Conservation (phyloP, 2,329 filamentous ascomycete genomes). For the Tricladium varicosporioides region DNA sequence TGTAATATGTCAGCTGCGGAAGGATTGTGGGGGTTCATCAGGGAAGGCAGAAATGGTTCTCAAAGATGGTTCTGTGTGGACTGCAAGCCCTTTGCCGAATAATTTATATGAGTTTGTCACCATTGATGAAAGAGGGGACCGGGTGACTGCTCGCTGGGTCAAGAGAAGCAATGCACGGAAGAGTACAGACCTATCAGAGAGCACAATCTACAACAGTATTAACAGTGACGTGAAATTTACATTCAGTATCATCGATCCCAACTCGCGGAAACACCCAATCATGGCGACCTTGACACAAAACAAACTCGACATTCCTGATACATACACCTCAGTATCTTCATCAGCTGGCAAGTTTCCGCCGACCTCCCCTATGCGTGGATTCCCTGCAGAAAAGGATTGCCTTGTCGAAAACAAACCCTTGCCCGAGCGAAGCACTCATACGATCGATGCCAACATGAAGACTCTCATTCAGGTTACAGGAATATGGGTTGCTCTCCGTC, state of each 20-base stretch:
- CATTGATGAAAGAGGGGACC: slow-evolving; percentile 51
- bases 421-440: slow-evolving; percentile 35
- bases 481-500: slow-evolving; percentile 49
- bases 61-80: slow-evolving; percentile 60
- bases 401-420: slow-evolving; percentile 18
- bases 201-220: slow-evolving; percentile 26
- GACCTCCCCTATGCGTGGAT: slow-evolving; percentile 17
- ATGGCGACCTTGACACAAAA: slow-evolving; percentile 65
- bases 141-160: slow-evolving; percentile 68
- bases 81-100: slow-evolving; percentile 48
- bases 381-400: slow-evolving; percentile 12
- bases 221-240: slow-evolving; percentile 58
- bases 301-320: slow-evolving; percentile 67
- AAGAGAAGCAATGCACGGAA: slow-evolving; percentile 43
- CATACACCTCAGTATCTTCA: slow-evolving; percentile 57
- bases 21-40: slow-evolving; percentile 45
- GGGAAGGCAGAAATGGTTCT: slow-evolving; percentile 60
- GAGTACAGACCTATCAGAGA: slow-evolving; percentile 26
- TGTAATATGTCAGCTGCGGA: slow-evolving; percentile 62
- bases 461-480: slow-evolving; percentile 51
- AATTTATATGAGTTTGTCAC: slow-evolving; percentile 66
- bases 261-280: slow-evolving; percentile 68
- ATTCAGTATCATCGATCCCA: slow-evolving; percentile 73
- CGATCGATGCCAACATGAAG: slow-evolving; percentile 45
- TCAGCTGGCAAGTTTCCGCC: slow-evolving; percentile 47